A percentile compares a stretch with the other conserved stretches of the same genome.
These are phyloP conservation scores for Xerocomellus amylosporus DNA, from an alignment of 768 basidiomycete genomes.

Conservation along the genomic window DNA sequence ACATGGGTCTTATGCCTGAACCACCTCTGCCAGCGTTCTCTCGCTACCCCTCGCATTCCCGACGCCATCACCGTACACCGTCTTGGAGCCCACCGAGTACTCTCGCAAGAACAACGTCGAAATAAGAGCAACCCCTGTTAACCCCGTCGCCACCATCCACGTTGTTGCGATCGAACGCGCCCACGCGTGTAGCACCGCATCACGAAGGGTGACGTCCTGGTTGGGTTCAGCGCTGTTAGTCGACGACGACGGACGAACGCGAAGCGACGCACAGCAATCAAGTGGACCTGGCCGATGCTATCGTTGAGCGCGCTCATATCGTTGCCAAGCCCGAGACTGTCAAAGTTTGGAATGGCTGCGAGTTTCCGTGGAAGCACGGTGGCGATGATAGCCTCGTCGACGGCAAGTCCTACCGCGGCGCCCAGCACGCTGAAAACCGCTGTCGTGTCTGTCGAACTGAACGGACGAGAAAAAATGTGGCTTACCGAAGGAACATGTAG, in stretches of 20 bases:
- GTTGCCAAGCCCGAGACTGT: constrained; percentile 29
- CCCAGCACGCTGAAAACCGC: constrained; percentile 52
- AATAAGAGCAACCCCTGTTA: constrained; percentile 52
- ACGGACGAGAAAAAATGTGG: too few species aligned
- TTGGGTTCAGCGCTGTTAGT: neutral
- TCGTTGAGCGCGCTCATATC: constrained; percentile 43
- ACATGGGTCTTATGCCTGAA: too few species aligned
- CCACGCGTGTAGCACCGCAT: constrained; percentile 57
- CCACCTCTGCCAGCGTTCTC: too few species aligned
- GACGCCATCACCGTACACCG: constrained; percentile 37
- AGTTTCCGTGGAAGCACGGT: constrained; percentile 44
- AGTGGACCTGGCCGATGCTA: constrained; percentile 42
- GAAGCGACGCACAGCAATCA: constrained; percentile 10
- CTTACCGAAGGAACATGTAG: constrained; percentile 64
- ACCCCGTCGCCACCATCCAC: constrained; percentile 63
- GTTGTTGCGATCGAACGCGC: constrained; percentile 58
- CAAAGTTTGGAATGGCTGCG: constrained; percentile 23
- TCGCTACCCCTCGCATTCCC: neutral
- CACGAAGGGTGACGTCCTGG: constrained; percentile 49
- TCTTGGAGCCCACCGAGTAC: constrained; percentile 56
- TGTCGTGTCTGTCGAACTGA: neutral
- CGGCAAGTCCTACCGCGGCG: constrained; percentile 67
- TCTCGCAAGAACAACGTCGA: constrained; percentile 51
- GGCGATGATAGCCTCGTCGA: constrained; percentile 68
- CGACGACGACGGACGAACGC: neutral